Evolutionary conservation across 2,329 filamentous ascomycete species (phyloP).

Genomic region (Epichloe bromicola): DNA sequence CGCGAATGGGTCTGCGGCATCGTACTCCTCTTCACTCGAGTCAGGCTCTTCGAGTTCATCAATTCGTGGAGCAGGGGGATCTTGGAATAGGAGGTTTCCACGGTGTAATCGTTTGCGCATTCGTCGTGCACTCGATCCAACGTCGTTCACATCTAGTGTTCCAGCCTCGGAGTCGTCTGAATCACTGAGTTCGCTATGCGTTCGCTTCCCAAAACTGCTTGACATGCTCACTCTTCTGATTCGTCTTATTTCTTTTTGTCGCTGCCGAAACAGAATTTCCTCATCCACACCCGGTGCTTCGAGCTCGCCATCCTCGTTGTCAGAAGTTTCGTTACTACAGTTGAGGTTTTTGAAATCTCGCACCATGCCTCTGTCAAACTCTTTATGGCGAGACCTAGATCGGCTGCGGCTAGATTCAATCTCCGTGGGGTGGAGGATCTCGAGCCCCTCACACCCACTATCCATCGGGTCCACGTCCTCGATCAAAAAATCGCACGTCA

Average conservation of each 20-base stretch:
- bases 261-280: conserved; percentile 26
- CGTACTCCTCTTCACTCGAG: conserved; percentile 31
- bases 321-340: conserved; percentile 26
- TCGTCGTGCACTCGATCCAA: conserved; percentile 34
- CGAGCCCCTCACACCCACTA: conserved; percentile 28
- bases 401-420: conserved; percentile 34
- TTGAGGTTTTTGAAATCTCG: conserved; percentile 32
- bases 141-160: conserved; percentile 26
- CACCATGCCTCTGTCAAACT: conserved; percentile 31
- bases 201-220: conserved; percentile 42
- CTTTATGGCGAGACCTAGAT: conserved; percentile 23
- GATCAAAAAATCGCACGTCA: conserved; percentile 23
- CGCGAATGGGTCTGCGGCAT: conserved; percentile 28
- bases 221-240: conserved; percentile 35
- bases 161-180: conserved; percentile 30
- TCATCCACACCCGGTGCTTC: conserved; percentile 18
- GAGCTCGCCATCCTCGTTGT: conserved; percentile 22
- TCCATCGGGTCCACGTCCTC: conserved; percentile 36
- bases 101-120: conserved; percentile 34
- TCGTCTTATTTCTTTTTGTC: conserved; percentile 30
- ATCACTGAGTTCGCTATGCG: conserved; percentile 40
- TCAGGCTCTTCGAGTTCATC: conserved; percentile 41
- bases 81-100: conserved; percentile 34
- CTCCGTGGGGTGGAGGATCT: conserved; percentile 29
- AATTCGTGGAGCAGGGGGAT: conserved; percentile 38